Conservation (phyloP, 2,329 filamentous ascomycete genomes). For the Aspergillus sp. region DNA sequence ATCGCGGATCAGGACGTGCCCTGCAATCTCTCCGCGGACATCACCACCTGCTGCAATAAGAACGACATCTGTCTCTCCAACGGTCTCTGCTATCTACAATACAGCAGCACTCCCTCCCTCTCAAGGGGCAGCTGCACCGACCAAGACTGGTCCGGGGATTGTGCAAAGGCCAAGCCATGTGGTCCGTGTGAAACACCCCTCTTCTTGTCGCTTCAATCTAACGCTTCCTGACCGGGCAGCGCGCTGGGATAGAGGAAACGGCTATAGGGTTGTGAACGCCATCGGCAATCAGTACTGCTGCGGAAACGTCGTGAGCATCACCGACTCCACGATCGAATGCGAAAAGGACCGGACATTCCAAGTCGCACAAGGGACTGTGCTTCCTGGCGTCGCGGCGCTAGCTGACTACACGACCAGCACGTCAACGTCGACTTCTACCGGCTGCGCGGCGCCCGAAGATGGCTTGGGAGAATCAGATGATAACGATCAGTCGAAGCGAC, state of each 20-base stretch:
- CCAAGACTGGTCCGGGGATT: constrained; percentile 10
- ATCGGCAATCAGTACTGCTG: constrained; percentile 16
- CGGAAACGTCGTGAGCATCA: constrained; percentile 6
- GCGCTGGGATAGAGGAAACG: background rate
- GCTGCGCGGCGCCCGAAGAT: background rate
- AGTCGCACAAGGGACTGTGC: constrained; percentile 10
- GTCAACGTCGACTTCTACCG: background rate
- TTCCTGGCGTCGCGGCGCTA: constrained; percentile 14
- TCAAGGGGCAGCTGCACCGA: constrained; percentile 19
- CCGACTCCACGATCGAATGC: constrained; percentile 1
- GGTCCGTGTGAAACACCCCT: constrained; percentile 9
- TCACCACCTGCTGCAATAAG: constrained; percentile 16
- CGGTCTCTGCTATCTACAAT: constrained; percentile 18
- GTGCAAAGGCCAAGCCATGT: constrained; percentile 11
- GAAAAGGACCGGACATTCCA: constrained; percentile 8
- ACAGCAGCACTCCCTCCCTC: constrained; percentile 7
- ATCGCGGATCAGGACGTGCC: constrained; percentile 1
- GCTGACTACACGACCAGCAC: background rate
- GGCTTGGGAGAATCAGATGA: background rate
- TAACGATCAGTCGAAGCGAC: background rate
- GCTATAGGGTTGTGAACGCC: constrained; percentile 12
- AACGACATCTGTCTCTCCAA: constrained; percentile 20
- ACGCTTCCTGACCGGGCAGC: background rate
- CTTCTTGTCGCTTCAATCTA: background rate
- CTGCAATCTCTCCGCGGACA: background rate